phyloP scores from a whole-genome alignment of 2,329 filamentous ascomycete species.

The Nemania sp. region DNA sequence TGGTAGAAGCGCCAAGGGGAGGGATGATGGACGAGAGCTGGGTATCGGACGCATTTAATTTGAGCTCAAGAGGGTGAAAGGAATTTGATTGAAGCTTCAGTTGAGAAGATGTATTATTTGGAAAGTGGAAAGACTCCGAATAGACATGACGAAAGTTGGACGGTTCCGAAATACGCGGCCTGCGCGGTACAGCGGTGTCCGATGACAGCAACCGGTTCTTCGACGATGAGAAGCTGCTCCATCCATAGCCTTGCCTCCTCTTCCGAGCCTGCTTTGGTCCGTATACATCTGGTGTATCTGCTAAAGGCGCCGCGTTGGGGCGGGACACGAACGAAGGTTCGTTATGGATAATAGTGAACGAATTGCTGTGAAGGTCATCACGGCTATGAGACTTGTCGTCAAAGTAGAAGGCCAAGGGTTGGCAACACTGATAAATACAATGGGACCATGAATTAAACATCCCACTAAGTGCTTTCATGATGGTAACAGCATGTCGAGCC shows the following conservation, averaged over 20 bases:
- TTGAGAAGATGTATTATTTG: conserved; percentile 31
- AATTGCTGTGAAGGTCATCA: conserved; percentile 44
- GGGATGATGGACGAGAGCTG: conserved; percentile 60
- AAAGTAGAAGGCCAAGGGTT: conserved; percentile 43
- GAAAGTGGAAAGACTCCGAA: conserved; percentile 41
- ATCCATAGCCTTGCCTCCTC: conserved; percentile 45
- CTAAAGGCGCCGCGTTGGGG: conserved; percentile 36
- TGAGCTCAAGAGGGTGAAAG: conserved; percentile 61
- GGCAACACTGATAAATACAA: conserved; percentile 51
- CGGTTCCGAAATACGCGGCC: conserved; percentile 61
- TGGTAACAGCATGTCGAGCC: conserved; percentile 37
- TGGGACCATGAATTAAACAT: conserved; percentile 53
- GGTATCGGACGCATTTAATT: conserved; percentile 52
- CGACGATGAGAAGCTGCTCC: conserved; percentile 48
- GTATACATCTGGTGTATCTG: conserved; percentile 33
- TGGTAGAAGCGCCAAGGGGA: conserved; percentile 48
- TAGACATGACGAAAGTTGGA: conserved; percentile 63
- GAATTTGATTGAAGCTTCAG: conserved; percentile 40
- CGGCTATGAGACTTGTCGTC: conserved; percentile 45
- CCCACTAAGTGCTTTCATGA: conserved; percentile 48
- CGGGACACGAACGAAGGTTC: conserved; percentile 45
- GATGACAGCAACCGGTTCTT: conserved; percentile 52
- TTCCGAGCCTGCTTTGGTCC: conserved; percentile 42
- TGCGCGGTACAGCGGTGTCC: conserved; percentile 46
- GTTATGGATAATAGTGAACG: conserved; percentile 43